Base-by-base conservation (phyloP, 148 eudicot genomes). In the Dianthus caryophyllus region DNA sequence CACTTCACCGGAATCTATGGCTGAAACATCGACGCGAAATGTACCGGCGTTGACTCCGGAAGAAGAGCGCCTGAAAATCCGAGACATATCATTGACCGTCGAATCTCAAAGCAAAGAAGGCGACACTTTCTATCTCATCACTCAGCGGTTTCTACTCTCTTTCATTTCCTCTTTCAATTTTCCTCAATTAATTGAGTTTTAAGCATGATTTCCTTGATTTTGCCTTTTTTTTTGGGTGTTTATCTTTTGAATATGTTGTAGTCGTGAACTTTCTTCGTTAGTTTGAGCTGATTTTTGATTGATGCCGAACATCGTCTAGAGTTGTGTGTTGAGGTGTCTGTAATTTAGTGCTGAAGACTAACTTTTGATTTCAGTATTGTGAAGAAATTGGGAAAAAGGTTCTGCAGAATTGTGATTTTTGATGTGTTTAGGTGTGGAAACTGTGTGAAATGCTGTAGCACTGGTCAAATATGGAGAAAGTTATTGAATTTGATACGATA, bases 51-150 rank as follows among this genome's bases (percentile, higher is more conserved):
- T 74, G 64, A 59, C 90, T 71, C 88, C 95, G 71, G 92, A 88
- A 72, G 88, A 86, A 64, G 97, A 93, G 80, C 84, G 84, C 77
- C 75, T 79, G 43, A 81, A 76, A 51, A 78, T 93, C 24, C 72
- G 90, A 62, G 97, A 90, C 77, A 84, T 93, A 65, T 76, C 97
- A 0, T 71, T 79, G 69, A 75, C 87, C 36, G 78, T 87, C 24
- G 98, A 90, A 83, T 74, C 92, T 68, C 88, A 77, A 8, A 79
- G 88, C 67, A 86, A 80, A 80, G 84, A 79, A 65, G 98, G 95
- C 76, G 98, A 90, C 56, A 80, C 81, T 27, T 90, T 87, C 75
- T 93, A 82, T 71, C 76, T 93, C 70, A 83, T 93, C 78, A 86
- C 86, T 74, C 90, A 83, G 68, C 77, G 92, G 98, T 77, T n/a